phyloP scores from a whole-genome alignment of 805 yeast genomes.

The Saccharomycopsis sp. region DNA sequence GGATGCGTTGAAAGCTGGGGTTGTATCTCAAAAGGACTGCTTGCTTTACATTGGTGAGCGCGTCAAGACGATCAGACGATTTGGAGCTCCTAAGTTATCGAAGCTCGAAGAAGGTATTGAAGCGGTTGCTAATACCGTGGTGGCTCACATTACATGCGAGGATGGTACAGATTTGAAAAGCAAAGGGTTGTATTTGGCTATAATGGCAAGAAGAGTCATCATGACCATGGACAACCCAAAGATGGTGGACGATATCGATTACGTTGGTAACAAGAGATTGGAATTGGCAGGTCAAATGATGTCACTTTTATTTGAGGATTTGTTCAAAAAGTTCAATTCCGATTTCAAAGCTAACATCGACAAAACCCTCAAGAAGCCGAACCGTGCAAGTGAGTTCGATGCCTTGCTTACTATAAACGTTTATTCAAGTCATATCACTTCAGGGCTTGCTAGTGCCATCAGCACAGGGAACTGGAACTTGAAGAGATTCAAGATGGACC shows the following conservation, averaged over 20 bases:
- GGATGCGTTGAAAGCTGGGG: constrained; percentile 78
- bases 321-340: constrained; percentile 90
- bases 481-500: constrained; percentile 98
- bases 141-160: constrained; percentile 83
- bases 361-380: constrained; percentile 86
- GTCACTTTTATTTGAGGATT: constrained; percentile 91
- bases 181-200: constrained; percentile 87
- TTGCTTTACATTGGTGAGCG: constrained; percentile 82
- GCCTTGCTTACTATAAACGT: constrained; percentile 83
- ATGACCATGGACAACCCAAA: constrained; percentile 92
- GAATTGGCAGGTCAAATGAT: constrained; percentile 96
- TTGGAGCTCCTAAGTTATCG: constrained; percentile 70
- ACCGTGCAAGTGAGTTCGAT: constrained; percentile 90
- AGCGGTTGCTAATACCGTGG: constrained; percentile 90
- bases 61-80: constrained; percentile 87
- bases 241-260: constrained; percentile 97
- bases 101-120: constrained; percentile 91
- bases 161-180: constrained; percentile 80
- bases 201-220: constrained; percentile 93
- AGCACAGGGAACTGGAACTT: constrained; percentile 99
- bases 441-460: constrained; percentile 91
- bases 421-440: constrained; percentile 87
- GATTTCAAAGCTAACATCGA: constrained; percentile 94
- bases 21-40: constrained; percentile 90
- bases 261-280: constrained; percentile 94